Evolutionary conservation across 176 grass and related monocot genomes (phyloP).

Genomic region (Eragrostis curvula): DNA sequence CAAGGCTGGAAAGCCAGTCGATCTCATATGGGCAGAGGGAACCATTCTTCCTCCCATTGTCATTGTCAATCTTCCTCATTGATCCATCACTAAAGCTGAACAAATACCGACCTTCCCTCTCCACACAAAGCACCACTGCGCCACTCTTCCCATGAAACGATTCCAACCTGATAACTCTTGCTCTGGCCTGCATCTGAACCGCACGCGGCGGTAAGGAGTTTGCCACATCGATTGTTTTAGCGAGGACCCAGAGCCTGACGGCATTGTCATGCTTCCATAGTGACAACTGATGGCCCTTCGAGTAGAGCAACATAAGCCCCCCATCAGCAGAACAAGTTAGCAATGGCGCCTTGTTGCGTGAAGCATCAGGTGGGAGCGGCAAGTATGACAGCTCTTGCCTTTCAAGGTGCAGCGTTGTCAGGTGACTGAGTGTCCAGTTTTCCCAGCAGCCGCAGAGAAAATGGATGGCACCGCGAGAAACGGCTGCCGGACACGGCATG

Average conservation of each 20-base stretch:
- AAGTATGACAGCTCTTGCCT: background rate
- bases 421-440: background rate
- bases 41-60: conserved; percentile 12
- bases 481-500: background rate
- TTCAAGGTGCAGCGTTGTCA: background rate
- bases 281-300: too few relatives aligned
- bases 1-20: conserved; percentile 35
- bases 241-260: too few relatives aligned
- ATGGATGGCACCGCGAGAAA: conserved; percentile 17
- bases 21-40: conserved; percentile 32
- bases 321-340: background rate
- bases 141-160: conserved; percentile 30
- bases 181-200: background rate
- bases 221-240: too few relatives aligned
- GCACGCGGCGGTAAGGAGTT: too few relatives aligned
- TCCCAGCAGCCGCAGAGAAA: conserved; percentile 17
- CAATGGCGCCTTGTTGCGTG: conserved; percentile 2
- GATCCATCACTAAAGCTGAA: conserved; percentile 22
- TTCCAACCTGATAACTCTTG: conserved; percentile 19
- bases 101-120: conserved; percentile 24
- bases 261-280: too few relatives aligned
- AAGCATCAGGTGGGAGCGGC: conserved; percentile 22
- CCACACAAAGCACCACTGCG: conserved; percentile 20
- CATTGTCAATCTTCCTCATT: background rate
- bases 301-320: too few relatives aligned